Evolutionary conservation across 2,329 filamentous ascomycete species (phyloP), one percentile per base, ranked within the genome.

Genomic region (Shiraia bambusicola): DNA sequence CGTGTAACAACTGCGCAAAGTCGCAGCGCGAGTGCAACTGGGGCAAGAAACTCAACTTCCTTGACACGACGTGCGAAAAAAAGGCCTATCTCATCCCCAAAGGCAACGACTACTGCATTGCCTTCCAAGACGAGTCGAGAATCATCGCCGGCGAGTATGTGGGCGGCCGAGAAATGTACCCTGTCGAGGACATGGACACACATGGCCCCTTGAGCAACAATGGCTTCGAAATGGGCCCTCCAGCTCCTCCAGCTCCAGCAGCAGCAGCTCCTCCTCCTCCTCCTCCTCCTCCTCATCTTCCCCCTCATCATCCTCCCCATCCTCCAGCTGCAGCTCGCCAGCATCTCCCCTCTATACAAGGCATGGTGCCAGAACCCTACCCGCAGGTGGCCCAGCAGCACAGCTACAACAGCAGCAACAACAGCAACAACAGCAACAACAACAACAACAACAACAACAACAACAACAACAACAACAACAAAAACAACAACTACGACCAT

Each of bases 121-220:
- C 81, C 37, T 96, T 97, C 55, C 79, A 86, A 58, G 92, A 96
- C 63, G 90, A 97, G 64, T 96, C 91, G 15, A 80, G 90, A 22
- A 79, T 87, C 33, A 94, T 96, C 66, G 92, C 92, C 6, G 92
- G 87, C 1, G 90, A 95, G 65, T 97, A 97, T 66, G 77, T 81
- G 38, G 90, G 88, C 3, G 92, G 92, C 0, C 71, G 84, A 16
- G 80, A 82, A 51, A 82, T 82, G 49, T 96, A 96, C 68, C 77
- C 83, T 16, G 75, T 75, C 4, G 64, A 81, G 22, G 75, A 55
- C 5, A 19, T 55, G 17, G 57, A 58, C 15, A 15, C 44, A 10
- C 48, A 54, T 27, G 27, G 52, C 19, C 38, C 60, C 25, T 39
- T 54, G 22, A 42, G 45, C 15, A 52, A 39, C 37, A 61, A 56